Evolutionary conservation across 352 stramenopile genomes (phyloP), one percentile per base, ranked within the genome.

Genomic region (Globisporangium nunn): DNA sequence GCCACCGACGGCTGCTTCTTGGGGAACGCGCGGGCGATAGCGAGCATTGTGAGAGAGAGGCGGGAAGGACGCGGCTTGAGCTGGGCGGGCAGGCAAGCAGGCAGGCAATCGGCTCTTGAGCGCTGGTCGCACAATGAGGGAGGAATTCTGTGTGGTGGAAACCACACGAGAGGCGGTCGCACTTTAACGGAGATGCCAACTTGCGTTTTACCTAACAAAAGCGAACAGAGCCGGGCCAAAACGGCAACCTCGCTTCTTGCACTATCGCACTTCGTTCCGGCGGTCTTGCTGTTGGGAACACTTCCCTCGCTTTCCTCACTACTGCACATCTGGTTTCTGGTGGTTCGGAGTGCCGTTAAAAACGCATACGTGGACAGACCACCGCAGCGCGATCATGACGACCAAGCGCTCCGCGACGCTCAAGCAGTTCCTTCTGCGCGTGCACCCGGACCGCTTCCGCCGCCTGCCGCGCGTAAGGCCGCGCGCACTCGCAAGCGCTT

Each of bases 401-500:
- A 68, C 62, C 39, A 76, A 73, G 56, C 67, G 72, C 47, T 88
- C 78, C 18, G 64, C 59, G 49, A 75, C 70, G 50, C 71, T 86
- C 59, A 86, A 86, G 66, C 75, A 88, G 70, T 88, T 86, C 67
- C 60, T 88, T 43, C 74, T 88, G 58, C 78, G 78, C 33, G 75
- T 88, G 45, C 78, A 88, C 52, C 78, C 78, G 2, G 78, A 88
- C 62, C 78, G 80, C 66, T 88, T 85, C 70, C 78, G 55, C 58
- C 68, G 64, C n/a, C 57, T 77, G 40, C 76, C 76, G 1, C 60
- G 71, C 49, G 75, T 81, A 23, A 23, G 23, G 23, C 23, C 23
- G 23, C 23, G 31, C 0, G 56, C 49, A 6, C 4, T 14, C 1
- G 31, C 14, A 1, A 17, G 14, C n/a, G 11, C 7, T 29, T 18